Base-by-base conservation (phyloP, 2,329 filamentous ascomycete genomes). In the Scortechinia acanthostroma region DNA sequence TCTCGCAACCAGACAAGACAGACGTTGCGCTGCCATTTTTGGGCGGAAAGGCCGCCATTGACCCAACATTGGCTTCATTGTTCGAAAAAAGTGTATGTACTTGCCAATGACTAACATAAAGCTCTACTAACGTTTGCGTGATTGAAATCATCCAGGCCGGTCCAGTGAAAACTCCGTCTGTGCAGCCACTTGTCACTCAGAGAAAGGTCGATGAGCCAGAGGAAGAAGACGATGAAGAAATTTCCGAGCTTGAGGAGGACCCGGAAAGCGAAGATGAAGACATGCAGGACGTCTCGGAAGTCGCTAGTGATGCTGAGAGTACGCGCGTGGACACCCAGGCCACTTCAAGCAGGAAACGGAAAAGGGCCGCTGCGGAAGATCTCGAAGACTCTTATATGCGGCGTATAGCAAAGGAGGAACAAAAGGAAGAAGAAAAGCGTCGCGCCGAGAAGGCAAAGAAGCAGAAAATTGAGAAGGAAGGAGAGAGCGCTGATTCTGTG, bases 21-120 rank as follows among this genome's bases (percentile, higher is more conserved):
- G 50, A 48, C 40, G 50, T 42, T 19, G 46, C 49, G 43, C 47
- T 57, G 46, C 50, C 60, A 21, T 56, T 64, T 40, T 19, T 40
- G 35, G 17, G 6, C 20, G 35, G 35, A 10, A 40, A 19, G 43
- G 48, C 54, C 40, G 49, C 58, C 43, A 50, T 71, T 46, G 68
- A 71, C 53, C 64, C 66, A 30, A 50, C 53, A 23, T 53, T 71
- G 47, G 61, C 66, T 42, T 68, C 67, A 21, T 54, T 71, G 20
- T 71, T 71, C 52, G 65, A 63, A 45, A 55, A 60, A 35, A 71
- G 68, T 58, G 68, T 70, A 53, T 50, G 67, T 62, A 10, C 35
- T 30, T n/a, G n/a, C n/a, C n/a, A n/a, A n/a, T n/a, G n/a, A 30
- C n/a, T 30, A n/a, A 30, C n/a, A 30, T 30, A 30, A 30, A 10